These are phyloP conservation scores for Calcarisporium arbuscula DNA, from an alignment of 2,329 filamentous ascomycete genomes.

Conservation along the genomic window DNA sequence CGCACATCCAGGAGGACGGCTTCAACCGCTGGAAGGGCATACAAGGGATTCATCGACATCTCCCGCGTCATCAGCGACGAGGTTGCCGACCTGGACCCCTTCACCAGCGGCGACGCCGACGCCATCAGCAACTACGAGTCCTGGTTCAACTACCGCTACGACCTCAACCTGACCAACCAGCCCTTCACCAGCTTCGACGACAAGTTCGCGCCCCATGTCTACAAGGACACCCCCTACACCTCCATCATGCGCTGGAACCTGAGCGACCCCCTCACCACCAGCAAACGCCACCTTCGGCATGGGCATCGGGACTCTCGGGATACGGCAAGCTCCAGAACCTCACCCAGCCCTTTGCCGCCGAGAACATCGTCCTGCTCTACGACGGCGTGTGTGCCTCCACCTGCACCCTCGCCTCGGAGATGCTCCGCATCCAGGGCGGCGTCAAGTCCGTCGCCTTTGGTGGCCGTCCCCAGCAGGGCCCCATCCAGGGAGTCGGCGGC, in stretches of 20 bases:
- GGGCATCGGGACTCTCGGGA: constrained; percentile 33
- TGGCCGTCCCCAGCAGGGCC: constrained; percentile 37
- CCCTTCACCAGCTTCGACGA: constrained; percentile 43
- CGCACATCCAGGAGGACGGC: constrained; percentile 27
- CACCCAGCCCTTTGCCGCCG: constrained; percentile 46
- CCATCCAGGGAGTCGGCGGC: constrained; percentile 48
- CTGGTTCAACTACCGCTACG: constrained; percentile 44
- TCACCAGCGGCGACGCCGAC: constrained; percentile 29
- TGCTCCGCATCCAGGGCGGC: constrained; percentile 44
- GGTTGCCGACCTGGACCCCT: constrained; percentile 37
- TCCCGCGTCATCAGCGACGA: constrained; percentile 38
- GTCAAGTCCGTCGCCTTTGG: constrained; percentile 48
- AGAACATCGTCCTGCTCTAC: constrained; percentile 53
- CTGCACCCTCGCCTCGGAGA: constrained; percentile 50
- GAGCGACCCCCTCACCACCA: constrained; percentile 32
- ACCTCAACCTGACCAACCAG: constrained; percentile 40
- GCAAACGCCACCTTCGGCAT: constrained; percentile 24
- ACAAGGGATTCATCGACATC: constrained; percentile 35
- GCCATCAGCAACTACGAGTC: constrained; percentile 38
- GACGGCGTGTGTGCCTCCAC: constrained; percentile 55
- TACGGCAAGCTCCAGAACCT: constrained; percentile 31
- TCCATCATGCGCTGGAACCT: constrained; percentile 45
- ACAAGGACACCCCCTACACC: constrained; percentile 48
- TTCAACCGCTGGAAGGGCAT: constrained; percentile 33
- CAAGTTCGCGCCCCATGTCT: constrained; percentile 34